Conservation (phyloP, 2,329 filamentous ascomycete genomes). For the Ophiostoma australiae region DNA sequence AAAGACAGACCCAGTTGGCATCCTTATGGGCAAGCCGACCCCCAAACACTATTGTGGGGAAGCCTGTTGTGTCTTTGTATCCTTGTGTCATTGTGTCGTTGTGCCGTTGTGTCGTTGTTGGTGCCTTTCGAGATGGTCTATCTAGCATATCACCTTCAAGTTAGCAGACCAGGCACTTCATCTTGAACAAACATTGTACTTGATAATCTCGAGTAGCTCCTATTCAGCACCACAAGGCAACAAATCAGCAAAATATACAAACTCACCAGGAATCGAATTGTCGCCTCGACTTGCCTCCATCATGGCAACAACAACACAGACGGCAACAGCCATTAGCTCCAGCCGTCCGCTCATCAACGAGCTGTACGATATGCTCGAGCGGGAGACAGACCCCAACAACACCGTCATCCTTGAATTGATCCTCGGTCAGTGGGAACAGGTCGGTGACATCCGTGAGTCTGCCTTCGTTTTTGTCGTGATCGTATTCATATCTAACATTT, state of each 20-base stretch:
- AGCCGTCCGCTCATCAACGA: constrained; percentile 23
- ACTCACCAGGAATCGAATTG: background rate
- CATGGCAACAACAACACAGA: background rate
- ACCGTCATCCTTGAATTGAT: constrained; percentile 25
- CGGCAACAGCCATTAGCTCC: background rate
- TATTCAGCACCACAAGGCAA: background rate
- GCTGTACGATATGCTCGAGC: constrained; percentile 26
- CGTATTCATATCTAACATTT: background rate
- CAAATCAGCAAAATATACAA: background rate
- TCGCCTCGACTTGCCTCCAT: background rate
- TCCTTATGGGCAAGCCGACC: background rate
- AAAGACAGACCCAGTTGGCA: background rate
- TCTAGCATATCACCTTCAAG: background rate
- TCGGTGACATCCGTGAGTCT: constrained; percentile 21
- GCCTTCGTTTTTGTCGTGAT: background rate
- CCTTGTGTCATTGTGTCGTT: too few species aligned
- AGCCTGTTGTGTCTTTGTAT: background rate
- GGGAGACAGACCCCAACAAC: constrained; percentile 19
- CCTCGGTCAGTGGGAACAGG: constrained; percentile 24
- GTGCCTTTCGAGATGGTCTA: background rate
- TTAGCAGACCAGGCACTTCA: background rate
- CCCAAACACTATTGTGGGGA: background rate
- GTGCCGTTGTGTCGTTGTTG: background rate
- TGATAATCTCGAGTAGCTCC: background rate
- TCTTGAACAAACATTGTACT: background rate